These are phyloP conservation scores for Vanderwaltozyma polyspora DNA, from an alignment of 805 yeast genomes.

Conservation along the genomic window DNA sequence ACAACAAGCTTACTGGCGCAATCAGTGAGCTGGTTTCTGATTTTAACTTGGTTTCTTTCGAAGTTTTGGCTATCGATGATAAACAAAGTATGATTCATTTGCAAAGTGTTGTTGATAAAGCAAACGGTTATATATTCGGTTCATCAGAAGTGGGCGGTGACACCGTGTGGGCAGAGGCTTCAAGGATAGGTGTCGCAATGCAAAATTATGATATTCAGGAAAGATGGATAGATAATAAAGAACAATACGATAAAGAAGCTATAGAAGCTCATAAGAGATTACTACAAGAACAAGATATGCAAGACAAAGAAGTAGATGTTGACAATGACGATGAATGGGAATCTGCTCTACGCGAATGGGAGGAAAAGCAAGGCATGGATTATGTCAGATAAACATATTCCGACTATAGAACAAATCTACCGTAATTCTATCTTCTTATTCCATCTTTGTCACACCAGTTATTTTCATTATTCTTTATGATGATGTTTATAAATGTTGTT, in stretches of 20 bases:
- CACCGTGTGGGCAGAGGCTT: constrained; percentile 92
- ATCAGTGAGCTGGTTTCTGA: constrained; percentile 80
- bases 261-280: constrained; percentile 34
- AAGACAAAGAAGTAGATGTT: constrained; percentile 39
- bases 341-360: constrained; percentile 49
- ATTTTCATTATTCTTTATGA: no score
- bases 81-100: constrained; percentile 83
- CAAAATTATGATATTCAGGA: constrained; percentile 70
- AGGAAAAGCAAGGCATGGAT: constrained; percentile 25
- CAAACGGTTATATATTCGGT: constrained; percentile 90
- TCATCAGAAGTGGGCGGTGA: constrained; percentile 95
- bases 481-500: no score
- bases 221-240: constrained; percentile 86
- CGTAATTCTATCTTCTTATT: no score
- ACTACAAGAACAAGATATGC: constrained; percentile 31
- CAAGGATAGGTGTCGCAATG: constrained; percentile 59
- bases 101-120: constrained; percentile 70
- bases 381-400: constrained; percentile 1
- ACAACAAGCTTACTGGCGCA: constrained; percentile 57
- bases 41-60: constrained; percentile 77
- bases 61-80: constrained; percentile 84
- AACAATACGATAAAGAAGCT: constrained; percentile 57
- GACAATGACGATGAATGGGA: constrained; percentile 68
- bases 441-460: no score
- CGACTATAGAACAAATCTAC: no score